These are phyloP conservation scores for Paecilomyces fulvus DNA, from an alignment of 2,329 filamentous ascomycete genomes.

Conservation along the genomic window DNA sequence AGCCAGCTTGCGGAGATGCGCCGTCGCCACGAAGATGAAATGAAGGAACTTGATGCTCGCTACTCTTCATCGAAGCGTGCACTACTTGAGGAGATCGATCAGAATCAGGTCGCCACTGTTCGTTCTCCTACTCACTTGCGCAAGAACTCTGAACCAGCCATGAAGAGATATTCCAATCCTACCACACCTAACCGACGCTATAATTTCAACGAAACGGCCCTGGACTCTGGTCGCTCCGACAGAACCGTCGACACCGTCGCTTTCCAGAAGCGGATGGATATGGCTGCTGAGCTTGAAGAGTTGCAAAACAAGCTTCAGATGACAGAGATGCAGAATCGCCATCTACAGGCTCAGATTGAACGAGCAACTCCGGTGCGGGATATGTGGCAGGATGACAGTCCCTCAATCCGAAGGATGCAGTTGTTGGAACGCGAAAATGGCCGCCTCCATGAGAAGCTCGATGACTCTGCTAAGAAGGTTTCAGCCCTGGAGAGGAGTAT, in stretches of 20 bases:
- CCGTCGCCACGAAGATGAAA: slow-evolving; percentile 61
- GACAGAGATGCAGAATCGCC: slow-evolving; percentile 88
- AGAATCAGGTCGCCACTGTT: slow-evolving; percentile 64
- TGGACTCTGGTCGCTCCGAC: slow-evolving; percentile 77
- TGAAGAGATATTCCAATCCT: slow-evolving; percentile 60
- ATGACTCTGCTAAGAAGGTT: slow-evolving; percentile 88
- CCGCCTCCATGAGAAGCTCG: slow-evolving; percentile 84
- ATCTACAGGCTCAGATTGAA: slow-evolving; percentile 80
- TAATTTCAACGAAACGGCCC: slow-evolving; percentile 52
- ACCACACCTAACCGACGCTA: slow-evolving; percentile 70
- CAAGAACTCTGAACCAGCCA: slow-evolving; percentile 47
- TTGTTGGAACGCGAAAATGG: slow-evolving; percentile 90
- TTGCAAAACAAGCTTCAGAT: slow-evolving; percentile 91
- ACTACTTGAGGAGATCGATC: slow-evolving; percentile 77
- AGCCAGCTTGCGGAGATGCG: slow-evolving; percentile 71
- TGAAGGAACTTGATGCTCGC: slow-evolving; percentile 55
- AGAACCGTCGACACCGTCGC: slow-evolving; percentile 73
- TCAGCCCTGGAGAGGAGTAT: slow-evolving; percentile 82
- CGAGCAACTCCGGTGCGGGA: slow-evolving; percentile 56
- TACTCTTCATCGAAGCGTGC: slow-evolving; percentile 60
- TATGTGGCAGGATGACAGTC: slow-evolving; percentile 62
- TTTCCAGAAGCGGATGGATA: slow-evolving; percentile 82
- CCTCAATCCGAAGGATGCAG: slow-evolving; percentile 71
- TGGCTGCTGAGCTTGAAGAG: slow-evolving; percentile 83
- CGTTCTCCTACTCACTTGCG: slow-evolving; percentile 67